Base-by-base conservation (phyloP, 139 green algal genomes). In the Coelastrella sp. region DNA sequence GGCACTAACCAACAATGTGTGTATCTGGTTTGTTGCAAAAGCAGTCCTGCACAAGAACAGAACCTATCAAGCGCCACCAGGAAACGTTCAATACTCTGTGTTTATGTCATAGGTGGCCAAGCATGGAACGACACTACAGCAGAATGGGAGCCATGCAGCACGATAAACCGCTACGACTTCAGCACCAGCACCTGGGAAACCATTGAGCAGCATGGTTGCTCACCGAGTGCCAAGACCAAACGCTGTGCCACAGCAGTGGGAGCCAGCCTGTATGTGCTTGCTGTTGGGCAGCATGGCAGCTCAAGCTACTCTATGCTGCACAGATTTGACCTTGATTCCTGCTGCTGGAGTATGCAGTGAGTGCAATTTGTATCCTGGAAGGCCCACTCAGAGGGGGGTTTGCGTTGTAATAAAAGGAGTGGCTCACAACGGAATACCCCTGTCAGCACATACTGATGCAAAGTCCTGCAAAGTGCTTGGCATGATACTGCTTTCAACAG, bases 331-430 rank as follows among this genome's bases (percentile, higher is more conserved):
- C 59, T 86, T 58, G 80, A 74, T 49, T 60, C 61, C 10, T 9
- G 80, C n/a, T 86, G 80, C 24, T 86, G 80, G 80, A 86, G 56
- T 59, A 86, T 86, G 80, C 80, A 65, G 80, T 86, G 56, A 86
- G 80, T 63, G 15, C n/a, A 6, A 12, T 0, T 12, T 72, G 35
- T 49, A 57, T 58, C 20, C 35, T 49, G 35, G 1, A 3, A 3
- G 35, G 35, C 35, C 1, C 35, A 49, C 35, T 49, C 35, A 49
- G 35, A 49, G 35, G 35, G 35, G 35, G 35, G 35, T 49, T 49
- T 49, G 35, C 35, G 35, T 49, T 49, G 3, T 49, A 49, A 49
- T 49, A 49, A 49, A 49, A 49, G 35, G 35, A 49, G 35, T 49
- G 35, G 35, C 35, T 49, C 35, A 49, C 35, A 49, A 49, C 35